Evolutionary conservation across 208 protist species (phyloP).

Genomic region (Jaenimonas drosophilae): DNA sequence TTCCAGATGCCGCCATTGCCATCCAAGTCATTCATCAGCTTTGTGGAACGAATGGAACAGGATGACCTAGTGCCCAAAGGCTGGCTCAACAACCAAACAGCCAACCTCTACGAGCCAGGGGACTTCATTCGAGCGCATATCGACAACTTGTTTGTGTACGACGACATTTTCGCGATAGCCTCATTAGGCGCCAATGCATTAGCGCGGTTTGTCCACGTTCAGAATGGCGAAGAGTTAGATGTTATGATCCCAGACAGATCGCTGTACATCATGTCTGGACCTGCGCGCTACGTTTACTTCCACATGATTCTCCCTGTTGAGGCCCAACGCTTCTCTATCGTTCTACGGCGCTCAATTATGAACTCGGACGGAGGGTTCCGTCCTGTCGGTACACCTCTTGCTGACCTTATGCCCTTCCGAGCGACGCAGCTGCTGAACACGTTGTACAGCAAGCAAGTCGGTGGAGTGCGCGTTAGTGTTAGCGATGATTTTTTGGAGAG

Average conservation of each 20-base stretch:
- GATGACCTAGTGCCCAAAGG: constrained; percentile 57
- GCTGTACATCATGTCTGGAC: constrained; percentile 82
- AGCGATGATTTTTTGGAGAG: constrained; percentile 74
- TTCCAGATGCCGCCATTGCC: constrained; percentile 81
- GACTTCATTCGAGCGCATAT: constrained; percentile 87
- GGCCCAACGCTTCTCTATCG: constrained; percentile 75
- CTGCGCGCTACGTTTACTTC: constrained; percentile 83
- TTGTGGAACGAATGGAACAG: constrained; percentile 74
- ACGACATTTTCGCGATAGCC: constrained; percentile 83
- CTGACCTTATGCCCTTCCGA: constrained; percentile 71
- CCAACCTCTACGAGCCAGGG: constrained; percentile 82
- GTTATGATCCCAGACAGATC: constrained; percentile 75
- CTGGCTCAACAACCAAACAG: constrained; percentile 85
- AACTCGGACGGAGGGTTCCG: constrained; percentile 80
- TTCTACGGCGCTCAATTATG: constrained; percentile 81
- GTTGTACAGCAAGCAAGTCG: constrained; percentile 75
- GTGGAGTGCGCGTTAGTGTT: constrained; percentile 63
- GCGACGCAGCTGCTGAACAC: constrained; percentile 80
- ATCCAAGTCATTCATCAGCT: constrained; percentile 37
- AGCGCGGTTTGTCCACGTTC: constrained; percentile 79
- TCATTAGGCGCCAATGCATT: constrained; percentile 73
- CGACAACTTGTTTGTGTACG: constrained; percentile 87
- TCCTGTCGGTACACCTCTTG: constrained; percentile 47
- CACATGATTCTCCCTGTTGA: constrained; percentile 87
- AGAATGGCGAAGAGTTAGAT: constrained; percentile 82